Evolutionary conservation across 768 basidiomycete species (phyloP).

Genomic region (Rossbeevera mucosa): DNA sequence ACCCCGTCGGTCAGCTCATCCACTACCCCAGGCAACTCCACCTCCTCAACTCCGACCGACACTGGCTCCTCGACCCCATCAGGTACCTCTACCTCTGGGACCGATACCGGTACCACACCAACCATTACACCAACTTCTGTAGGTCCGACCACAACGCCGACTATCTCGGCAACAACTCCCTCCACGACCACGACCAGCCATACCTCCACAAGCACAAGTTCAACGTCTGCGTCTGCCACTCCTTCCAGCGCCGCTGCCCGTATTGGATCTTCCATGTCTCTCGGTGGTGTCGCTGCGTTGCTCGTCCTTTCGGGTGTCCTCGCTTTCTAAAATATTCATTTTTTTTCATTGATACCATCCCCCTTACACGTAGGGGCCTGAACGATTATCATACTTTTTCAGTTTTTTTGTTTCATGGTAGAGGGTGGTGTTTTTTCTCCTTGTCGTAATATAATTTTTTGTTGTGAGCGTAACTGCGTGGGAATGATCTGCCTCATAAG

Average conservation of each 20-base stretch:
- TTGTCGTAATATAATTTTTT: conserved; percentile 19
- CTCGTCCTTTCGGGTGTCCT: conserved; percentile 22
- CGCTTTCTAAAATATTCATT: conserved; percentile 9
- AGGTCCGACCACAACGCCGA: conserved; percentile 28
- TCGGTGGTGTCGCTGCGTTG: conserved; percentile 17
- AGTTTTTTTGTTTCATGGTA: conserved; percentile 3
- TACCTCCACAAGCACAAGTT: not conserved
- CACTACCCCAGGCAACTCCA: conserved; percentile 8
- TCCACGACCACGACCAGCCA: conserved; percentile 30
- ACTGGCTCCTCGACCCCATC: conserved; percentile 4
- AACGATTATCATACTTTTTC: conserved; percentile 6
- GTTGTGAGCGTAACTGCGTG: too few species aligned
- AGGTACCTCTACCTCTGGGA: conserved; percentile 15
- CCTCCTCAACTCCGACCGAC: conserved; percentile 1
- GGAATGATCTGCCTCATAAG: not conserved
- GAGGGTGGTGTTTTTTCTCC: conserved; percentile 2
- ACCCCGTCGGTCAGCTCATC: conserved; percentile 12
- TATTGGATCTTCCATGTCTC: conserved; percentile 16
- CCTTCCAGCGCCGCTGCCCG: conserved; percentile 20
- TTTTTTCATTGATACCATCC: conserved; percentile 2
- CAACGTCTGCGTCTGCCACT: conserved; percentile 25
- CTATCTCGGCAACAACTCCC: conserved; percentile 33
- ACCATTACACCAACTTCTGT: conserved; percentile 4
- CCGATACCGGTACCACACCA: conserved; percentile 5
- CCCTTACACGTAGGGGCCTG: conserved; percentile 1